These are phyloP conservation scores for Populus pruinosa DNA, from an alignment of 345 rosid species.

Conservation along the genomic window DNA sequence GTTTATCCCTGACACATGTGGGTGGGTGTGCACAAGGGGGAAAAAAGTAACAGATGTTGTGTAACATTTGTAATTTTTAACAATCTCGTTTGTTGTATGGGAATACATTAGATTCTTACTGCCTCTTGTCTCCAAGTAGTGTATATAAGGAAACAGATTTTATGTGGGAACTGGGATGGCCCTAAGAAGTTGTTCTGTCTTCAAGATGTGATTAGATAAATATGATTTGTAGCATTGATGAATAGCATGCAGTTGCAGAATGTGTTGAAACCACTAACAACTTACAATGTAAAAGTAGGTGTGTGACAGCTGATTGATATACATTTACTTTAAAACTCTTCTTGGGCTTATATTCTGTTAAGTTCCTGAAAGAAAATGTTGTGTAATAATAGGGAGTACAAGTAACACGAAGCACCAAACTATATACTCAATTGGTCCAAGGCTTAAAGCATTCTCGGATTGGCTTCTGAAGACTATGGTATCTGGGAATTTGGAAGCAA, in stretches of 20 bases:
- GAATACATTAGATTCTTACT: background rate
- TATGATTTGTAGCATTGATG: background rate
- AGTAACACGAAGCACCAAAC: slow-evolving; percentile 30
- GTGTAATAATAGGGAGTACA: slow-evolving; percentile 41
- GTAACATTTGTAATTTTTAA: background rate
- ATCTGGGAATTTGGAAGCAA: slow-evolving; percentile 72
- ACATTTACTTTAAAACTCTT: background rate
- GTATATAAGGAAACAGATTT: background rate
- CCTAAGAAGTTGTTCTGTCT: background rate
- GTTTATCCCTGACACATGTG: background rate
- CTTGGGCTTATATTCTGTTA: background rate
- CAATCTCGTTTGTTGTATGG: background rate
- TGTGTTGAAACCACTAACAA: background rate
- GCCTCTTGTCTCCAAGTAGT: background rate
- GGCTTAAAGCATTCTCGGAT: slow-evolving; percentile 86
- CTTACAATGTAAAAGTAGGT: background rate
- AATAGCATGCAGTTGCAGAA: background rate
- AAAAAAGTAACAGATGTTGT: background rate
- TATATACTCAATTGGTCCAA: slow-evolving; percentile 66
- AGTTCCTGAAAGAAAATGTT: slow-evolving; percentile 12
- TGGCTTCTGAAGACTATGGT: slow-evolving; percentile 96
- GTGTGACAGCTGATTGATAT: background rate
- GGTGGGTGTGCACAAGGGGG: background rate
- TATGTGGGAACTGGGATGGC: background rate
- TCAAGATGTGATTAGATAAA: background rate